Evolutionary conservation across 2,329 filamentous ascomycete genomes (phyloP), one percentile per base, ranked within the genome.

Genomic region (Fusarium dimerum): DNA sequence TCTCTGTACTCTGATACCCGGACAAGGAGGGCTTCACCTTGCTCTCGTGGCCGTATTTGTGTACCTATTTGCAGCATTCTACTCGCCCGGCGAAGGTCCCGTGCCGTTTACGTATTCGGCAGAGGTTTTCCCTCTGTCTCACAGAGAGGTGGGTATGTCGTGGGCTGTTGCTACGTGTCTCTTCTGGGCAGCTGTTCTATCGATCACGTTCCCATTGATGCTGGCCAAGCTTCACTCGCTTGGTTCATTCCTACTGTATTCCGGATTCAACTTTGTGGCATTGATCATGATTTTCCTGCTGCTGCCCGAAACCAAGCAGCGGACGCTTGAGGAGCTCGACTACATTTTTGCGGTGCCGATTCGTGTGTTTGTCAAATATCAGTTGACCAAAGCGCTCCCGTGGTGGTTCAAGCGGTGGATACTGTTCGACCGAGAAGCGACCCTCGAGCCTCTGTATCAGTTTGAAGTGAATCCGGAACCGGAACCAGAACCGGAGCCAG

Each of bases 81-180:
- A 79, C 55, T 77, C 75, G 3, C 76, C 76, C 2, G 76, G 76
- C 3, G 86, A 89, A 70, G 86, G 84, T 0, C 82, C 82, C 5
- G 86, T 89, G 8, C 85, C 86, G 0, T 89, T 86, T 64, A 82
- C 83, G 0, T 89, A 89, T 70, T 81, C 78, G 6, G 85, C 86
- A 40, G 87, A 89, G 67, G 84, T 88, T 2, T 89, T 86, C 66
- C 86, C 87, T 0, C 78, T 89, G 1, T 86, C 84, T 2, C 86
- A 89, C 66, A 79, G 87, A 62, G 87, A 89, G 65, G 78, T 89
- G 20, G 87, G 87, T 51, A 89, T 90, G 87, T 80, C 79, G 0
- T 88, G 81, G 70, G 82, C 85, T 8, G 86, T 89, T 9, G 83
- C 86, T 2, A 88, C 84, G 1, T 87, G 84, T 56, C 74, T 87